These are phyloP conservation scores for Santalum album DNA, from an alignment of 164 flowering plant genomes.

Conservation along the genomic window DNA sequence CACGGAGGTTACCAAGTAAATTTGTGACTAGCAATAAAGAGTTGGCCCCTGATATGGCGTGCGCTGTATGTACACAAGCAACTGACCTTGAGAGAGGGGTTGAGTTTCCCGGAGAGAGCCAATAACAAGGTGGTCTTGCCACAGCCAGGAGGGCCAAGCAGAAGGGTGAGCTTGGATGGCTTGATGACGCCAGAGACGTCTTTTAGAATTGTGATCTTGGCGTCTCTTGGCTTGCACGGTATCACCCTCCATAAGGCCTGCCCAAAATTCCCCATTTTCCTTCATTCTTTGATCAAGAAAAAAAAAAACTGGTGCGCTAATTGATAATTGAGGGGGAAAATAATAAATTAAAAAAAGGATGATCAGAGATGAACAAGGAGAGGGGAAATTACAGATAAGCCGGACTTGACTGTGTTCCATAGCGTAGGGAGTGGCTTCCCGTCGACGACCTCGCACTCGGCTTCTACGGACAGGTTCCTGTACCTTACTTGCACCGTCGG, in stretches of 20 bases:
- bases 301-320: not conserved
- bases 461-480: conserved; percentile 37
- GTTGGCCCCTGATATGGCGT: no score
- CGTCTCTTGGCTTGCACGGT: conserved; percentile 19
- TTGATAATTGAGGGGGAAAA: no score
- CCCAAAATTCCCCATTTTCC: not conserved
- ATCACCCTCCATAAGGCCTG: conserved; percentile 24
- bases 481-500: conserved; percentile 54
- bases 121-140: conserved; percentile 30
- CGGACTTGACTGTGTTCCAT: conserved; percentile 46
- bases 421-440: conserved; percentile 68
- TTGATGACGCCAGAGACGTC: conserved; percentile 54
- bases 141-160: conserved; percentile 37
- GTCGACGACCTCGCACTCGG: conserved; percentile 45
- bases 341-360: not conserved
- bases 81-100: conserved; percentile 24
- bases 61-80: no score
- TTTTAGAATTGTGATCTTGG: conserved; percentile 35
- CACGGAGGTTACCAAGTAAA: no score
- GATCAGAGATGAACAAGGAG: no score
- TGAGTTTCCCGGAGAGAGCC: conserved; percentile 26
- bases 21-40: no score
- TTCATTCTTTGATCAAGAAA: not conserved
- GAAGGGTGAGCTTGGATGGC: conserved; percentile 53
- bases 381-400: conserved; percentile 26